Conservation (phyloP, 371 early-diverging fungal genomes). For the Mortierella sp. region DNA sequence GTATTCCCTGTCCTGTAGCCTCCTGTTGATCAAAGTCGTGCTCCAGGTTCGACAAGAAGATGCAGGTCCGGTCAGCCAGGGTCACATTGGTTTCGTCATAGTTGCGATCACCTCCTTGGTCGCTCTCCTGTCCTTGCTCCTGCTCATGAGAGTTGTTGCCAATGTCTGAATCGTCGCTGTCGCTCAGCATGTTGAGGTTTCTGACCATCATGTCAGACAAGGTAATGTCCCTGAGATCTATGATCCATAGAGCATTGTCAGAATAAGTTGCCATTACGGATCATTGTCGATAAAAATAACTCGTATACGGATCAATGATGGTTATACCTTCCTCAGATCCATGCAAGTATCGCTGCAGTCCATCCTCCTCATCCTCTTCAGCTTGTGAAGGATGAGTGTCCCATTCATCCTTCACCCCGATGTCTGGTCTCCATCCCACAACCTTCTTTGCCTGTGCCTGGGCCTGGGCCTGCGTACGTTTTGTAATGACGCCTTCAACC, state of each 20-base stretch:
- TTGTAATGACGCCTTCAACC: background rate
- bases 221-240: constrained; percentile 45
- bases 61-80: constrained; percentile 22
- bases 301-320: background rate
- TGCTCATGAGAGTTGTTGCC: background rate
- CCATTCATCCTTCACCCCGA: background rate
- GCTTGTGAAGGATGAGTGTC: background rate
- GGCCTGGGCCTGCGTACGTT: background rate
- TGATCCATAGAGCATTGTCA: background rate
- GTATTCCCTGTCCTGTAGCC: constrained; percentile 2
- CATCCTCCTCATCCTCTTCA: constrained; percentile 10
- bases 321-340: background rate
- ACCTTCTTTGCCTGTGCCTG: background rate
- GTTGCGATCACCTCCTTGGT: background rate
- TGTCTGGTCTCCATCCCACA: background rate
- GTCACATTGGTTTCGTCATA: constrained; percentile 15
- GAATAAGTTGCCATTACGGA: background rate
- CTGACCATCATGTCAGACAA: constrained; percentile 42
- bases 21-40: constrained; percentile 24
- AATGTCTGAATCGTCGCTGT: constrained; percentile 21
- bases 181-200: constrained; percentile 26
- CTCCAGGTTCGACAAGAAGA: constrained; percentile 38
- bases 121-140: background rate
- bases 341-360: constrained; percentile 7
- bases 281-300: constrained; percentile 16